Percentiles rank a stretch among this genome's conserved stretches.
Conservation (phyloP, 768 basidiomycete species). For the Lentinula aciculospora region DNA sequence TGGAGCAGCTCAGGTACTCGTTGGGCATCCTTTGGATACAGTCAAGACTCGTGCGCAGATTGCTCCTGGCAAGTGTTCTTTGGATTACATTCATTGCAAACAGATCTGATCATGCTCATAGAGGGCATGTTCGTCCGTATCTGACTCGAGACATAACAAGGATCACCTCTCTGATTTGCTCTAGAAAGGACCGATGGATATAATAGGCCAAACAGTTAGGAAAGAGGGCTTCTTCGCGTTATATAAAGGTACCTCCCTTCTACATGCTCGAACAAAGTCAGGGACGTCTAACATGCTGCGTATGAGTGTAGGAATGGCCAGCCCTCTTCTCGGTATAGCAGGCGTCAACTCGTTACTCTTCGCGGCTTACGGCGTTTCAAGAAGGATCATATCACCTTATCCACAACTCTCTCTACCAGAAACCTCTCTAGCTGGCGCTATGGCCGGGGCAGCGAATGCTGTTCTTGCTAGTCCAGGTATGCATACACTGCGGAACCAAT, state of each 20-base stretch:
- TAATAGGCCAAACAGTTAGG: conserved; percentile 71
- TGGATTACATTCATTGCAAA: neutral
- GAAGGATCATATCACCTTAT: conserved; percentile 84
- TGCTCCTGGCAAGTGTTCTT: conserved; percentile 60
- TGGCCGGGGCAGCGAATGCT: conserved; percentile 91
- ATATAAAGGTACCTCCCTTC: conserved; percentile 85
- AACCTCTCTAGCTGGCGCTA: conserved; percentile 79
- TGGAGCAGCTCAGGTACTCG: conserved; percentile 92
- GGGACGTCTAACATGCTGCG: neutral
- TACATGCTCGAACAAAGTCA: neutral
- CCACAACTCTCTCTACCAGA: conserved; percentile 76
- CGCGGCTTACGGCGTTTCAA: conserved; percentile 79
- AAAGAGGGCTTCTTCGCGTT: conserved; percentile 92
- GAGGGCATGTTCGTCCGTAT: conserved; percentile 78
- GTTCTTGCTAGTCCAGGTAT: conserved; percentile 85
- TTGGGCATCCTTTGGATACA: conserved; percentile 90
- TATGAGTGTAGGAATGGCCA: conserved; percentile 69
- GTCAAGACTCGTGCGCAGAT: conserved; percentile 86
- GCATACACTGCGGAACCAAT: conserved; percentile 7
- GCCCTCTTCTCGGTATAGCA: conserved; percentile 87
- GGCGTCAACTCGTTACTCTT: conserved; percentile 96
- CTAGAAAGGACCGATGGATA: conserved; percentile 93
- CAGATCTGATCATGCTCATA: conserved; percentile 20
- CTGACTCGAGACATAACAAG: neutral
- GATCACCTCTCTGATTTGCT: neutral